Percentiles rank a stretch among this genome's conserved stretches.
These are phyloP conservation scores for Wickerhamiella alocasiicola DNA, from an alignment of 805 yeast species.

Conservation along the genomic window DNA sequence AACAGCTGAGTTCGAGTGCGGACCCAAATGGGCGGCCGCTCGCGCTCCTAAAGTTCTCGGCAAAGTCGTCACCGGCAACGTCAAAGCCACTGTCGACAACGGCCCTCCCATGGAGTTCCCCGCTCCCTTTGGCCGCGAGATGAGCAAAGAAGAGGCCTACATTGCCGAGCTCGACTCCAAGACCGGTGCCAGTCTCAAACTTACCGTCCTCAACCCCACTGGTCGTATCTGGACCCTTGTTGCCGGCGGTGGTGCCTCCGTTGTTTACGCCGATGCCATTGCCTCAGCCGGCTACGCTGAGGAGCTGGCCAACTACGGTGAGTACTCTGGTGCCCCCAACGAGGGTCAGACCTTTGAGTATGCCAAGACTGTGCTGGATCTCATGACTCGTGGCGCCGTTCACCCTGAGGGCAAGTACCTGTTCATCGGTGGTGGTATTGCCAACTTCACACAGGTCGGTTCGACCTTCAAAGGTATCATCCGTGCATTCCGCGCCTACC, in stretches of 20 bases:
- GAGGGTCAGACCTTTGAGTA: conserved; percentile 37
- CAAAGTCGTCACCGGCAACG: conserved; percentile 20
- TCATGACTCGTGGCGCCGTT: conserved; percentile 34
- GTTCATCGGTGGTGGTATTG: conserved; percentile 38
- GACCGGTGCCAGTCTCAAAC: conserved; percentile 37
- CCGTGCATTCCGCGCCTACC: conserved; percentile 35
- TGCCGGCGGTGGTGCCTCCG: conserved; percentile 39
- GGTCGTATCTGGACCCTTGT: conserved; percentile 38
- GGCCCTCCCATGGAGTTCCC: conserved; percentile 40
- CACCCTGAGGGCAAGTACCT: conserved; percentile 32
- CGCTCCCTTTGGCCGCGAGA: conserved; percentile 37
- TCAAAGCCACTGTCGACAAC: conserved; percentile 28
- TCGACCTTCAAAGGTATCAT: conserved; percentile 39
- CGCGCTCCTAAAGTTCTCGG: conserved; percentile 34
- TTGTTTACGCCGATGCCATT: conserved; percentile 37
- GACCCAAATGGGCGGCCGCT: conserved; percentile 38
- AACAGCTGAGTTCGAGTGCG: conserved; percentile 38
- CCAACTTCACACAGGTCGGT: conserved; percentile 38
- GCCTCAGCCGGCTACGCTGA: conserved; percentile 35
- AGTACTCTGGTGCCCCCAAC: conserved; percentile 38
- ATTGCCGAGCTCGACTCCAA: conserved; percentile 37
- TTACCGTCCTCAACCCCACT: conserved; percentile 32
- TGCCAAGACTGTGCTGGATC: conserved; percentile 36
- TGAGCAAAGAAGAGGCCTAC: conserved; percentile 35
- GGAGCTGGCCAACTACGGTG: conserved; percentile 37